Conservation (phyloP, 2,329 filamentous ascomycete genomes). For the Claviceps sp. region DNA sequence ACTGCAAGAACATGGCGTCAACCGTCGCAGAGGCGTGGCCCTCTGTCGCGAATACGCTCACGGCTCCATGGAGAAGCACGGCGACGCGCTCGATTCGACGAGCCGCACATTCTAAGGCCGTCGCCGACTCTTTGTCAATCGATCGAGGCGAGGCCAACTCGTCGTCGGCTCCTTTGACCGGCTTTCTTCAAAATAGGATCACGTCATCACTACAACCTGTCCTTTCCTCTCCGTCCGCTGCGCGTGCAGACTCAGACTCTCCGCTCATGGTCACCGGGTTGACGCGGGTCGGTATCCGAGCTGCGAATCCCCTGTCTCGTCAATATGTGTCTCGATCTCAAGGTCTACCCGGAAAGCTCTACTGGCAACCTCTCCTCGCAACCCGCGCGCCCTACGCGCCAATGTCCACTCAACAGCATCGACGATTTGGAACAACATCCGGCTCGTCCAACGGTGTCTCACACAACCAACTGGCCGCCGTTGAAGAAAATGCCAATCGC, state of each 20-base stretch:
- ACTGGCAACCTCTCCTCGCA: slow-evolving; percentile 9
- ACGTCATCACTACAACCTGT: not conserved
- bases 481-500: slow-evolving; percentile 86
- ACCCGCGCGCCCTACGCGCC: slow-evolving; percentile 8
- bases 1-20: slow-evolving; percentile 25
- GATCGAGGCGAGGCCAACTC: slow-evolving; percentile 7
- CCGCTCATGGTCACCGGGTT: slow-evolving; percentile 13
- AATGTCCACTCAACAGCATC: slow-evolving; percentile 12
- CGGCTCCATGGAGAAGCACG: slow-evolving; percentile 19
- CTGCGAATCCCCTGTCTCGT: slow-evolving; percentile 16
- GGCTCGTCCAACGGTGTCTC: slow-evolving; percentile 36
- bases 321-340: slow-evolving; percentile 13
- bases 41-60: slow-evolving; percentile 28
- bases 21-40: slow-evolving; percentile 32
- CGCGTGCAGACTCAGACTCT: slow-evolving; percentile 7
- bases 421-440: slow-evolving; percentile 19
- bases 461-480: slow-evolving; percentile 60
- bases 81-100: slow-evolving; percentile 4
- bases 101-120: slow-evolving; percentile 4
- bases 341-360: slow-evolving; percentile 5
- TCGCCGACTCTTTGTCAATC: slow-evolving; percentile 1
- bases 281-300: slow-evolving; percentile 17
- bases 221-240: not conserved
- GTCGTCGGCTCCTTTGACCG: slow-evolving; percentile 12
- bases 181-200: slow-evolving; percentile 15